Evolutionary conservation across 495 filamentous ascomycete genomes (phyloP), one percentile per base, ranked within the genome.

Genomic region (Mytilinidion resinicola): DNA sequence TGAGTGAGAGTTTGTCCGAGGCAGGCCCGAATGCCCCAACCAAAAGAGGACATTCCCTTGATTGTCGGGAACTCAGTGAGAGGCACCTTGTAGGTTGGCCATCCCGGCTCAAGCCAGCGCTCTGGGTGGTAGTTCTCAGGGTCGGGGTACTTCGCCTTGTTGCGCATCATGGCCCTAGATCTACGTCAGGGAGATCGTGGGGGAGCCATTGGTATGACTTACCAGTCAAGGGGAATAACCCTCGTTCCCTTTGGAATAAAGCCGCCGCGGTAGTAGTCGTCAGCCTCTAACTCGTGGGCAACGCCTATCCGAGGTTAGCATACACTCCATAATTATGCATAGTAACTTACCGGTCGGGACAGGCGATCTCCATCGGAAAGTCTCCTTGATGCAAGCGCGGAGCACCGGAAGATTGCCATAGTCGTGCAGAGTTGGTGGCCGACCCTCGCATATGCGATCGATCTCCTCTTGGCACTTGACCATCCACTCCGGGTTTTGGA

Each of bases 61-160:
- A 71, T 41, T 30, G 51, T 67, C 2, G 71, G 70, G 43, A 65
- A 67, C 20, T 53, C 53, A 15, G 57, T 64, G 5, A 71, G 61
- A 5, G 70, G 69, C 36, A 65, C 66, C 14, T 62, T 46, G 65
- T 66, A 4, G 25, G 25, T 30, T 30, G 72, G 70, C 52, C 57
- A 72, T 9, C 34, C 46, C 0, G 65, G 52, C 20, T 71, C 62
- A 1, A 74, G 61, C 71, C 70, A 75, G 39, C 72, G 66, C 19
- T 65, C 64, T 8, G 72, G 72, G 10, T 55, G 54, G 67, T 70
- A 75, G 17, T 39, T 61, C 4, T 73, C 68, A 12, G 73, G 68
- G 39, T 73, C 68, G 4, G 73, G 71, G 39, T 74, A 74, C 43
- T 66, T 62, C 6, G 21, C 46, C 25, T 65, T 60, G 38, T 75